Base-by-base conservation (phyloP, 169 alveolate genomes). In the Eimeria necatrix region DNA sequence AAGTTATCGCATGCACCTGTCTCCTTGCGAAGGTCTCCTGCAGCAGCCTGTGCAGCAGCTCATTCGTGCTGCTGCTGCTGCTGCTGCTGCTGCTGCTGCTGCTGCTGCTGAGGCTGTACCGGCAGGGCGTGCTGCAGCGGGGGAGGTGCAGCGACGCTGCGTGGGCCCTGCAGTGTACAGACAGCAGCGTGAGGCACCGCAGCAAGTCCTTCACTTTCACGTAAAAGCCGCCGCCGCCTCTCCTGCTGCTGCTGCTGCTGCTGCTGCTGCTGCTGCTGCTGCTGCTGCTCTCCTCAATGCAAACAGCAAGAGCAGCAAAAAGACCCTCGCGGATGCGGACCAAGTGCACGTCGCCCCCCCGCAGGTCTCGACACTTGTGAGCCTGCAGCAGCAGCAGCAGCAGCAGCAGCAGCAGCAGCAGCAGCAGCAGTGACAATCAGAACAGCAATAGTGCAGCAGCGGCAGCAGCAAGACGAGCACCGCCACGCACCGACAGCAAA, bases 111-210 rank as follows among this genome's bases (percentile, higher is more conserved):
- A 32, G 18, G 53, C 84, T 32, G 24, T 73, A 73, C 26, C 49
- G 84, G 84, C 84, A 73, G 52, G 84, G 84, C 20, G 84, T 73
- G 52, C 52, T 73, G 84, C 84, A 73, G 84, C 84, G 84, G 20
- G 84, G 84, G 56, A 73, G 84, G 24, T 73, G 84, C 9, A 73
- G 52, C 84, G 84, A 73, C 6, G 84, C 84, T 32, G 16, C n/a
- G 56, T 73, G 48, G 18, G 4, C 9, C 53, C 24, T 73, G 52
- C 84, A 73, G 84, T 73, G 84, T 32, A 73, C 7, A 73, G 84
- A 73, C 84, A 73, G 20, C 56, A 32, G 9, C 12, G 5, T 9
- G 52, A 73, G 84, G 20, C 84, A 73, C 46, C 84, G 84, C 84
- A 32, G 16, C 56, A 73, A 8, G 52, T 32, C 53, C 24, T 51